Evolutionary conservation across 257 asterid genomes (phyloP), one percentile per base, ranked within the genome.

Genomic region (Nicotiana noctiflora): DNA sequence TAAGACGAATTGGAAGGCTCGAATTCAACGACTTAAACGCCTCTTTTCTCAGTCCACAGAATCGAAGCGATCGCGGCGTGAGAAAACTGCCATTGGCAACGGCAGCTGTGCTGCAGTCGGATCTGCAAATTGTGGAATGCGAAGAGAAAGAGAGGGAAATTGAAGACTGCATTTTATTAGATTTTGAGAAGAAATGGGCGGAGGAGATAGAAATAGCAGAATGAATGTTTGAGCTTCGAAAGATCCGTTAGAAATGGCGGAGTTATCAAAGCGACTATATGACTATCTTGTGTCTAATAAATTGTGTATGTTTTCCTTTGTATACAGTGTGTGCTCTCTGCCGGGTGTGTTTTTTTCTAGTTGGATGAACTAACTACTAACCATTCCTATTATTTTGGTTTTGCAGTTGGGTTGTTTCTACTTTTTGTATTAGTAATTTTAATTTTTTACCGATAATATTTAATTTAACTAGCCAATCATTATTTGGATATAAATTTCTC

Each of bases 11-110:
- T 55, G 34, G 87, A 81, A 44, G 85, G 88, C 82, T 65, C 68
- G 88, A 85, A 75, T 82, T 83, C 12, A 65, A 64, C 23, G 86
- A 88, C 51, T 52, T 83, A 40, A 92, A 85, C 0, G 90, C 94
- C 79, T 93, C 99, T 46, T 91, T 87, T 67, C 92, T 89, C 75
- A 95, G 96, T 13, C 99, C 97, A 83, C 97, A 93, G 84, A 88
- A 95, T 63, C 94, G 92, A 83, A 92, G 90, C 79, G 96, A 91
- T 80, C 93, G 88, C 52, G 94, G 96, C 13, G 23, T 44, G 19
- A 70, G 53, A 56, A 19, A 51, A 70, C 14, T 21, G 72, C 86
- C 76, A 29, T 81, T 84, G 12, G 75, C 76, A 40, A 80, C 74
- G 23, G 37, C 61, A 82, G n/a, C 70, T 7, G 46, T 37, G 23